Evolutionary conservation across 768 basidiomycete species (phyloP), one percentile per base, ranked within the genome.

Genomic region (Pisolithus orientalis): DNA sequence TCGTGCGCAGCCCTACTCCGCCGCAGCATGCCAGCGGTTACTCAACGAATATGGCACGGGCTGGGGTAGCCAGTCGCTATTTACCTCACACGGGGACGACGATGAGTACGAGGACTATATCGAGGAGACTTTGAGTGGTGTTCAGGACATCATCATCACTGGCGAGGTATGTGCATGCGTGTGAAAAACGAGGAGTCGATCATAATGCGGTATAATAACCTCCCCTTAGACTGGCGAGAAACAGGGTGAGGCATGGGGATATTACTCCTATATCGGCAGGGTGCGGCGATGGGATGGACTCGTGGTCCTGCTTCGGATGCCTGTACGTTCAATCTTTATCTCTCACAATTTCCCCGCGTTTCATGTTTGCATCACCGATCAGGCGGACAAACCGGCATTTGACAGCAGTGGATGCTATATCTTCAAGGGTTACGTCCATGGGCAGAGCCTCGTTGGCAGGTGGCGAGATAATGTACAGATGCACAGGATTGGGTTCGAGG

Each of bases 221-320:
- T 45, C 44, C 46, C 47, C 49, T 47, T 48, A 78, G 79, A 77
- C 75, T 21, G 65, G 68, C 44, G 67, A 71, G 57, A 67, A 60
- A 49, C 70, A 76, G 32, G 75, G 74, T 4, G 71, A 70, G 24
- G 78, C 77, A 24, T 80, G 79, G 79, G 78, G 79, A 5, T 66
- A 74, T 52, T 71, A 68, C 57, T 69, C 63, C 16, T 70, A 75
- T 47, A 61, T 76, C 53, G 78, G 79, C n/a, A 65, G 78, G 62
- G 68, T 80, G 52, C 67, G 77, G 29, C 66, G 67, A 34, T 80
- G 79, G 77, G 79, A 80, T 60, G 79, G 78, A 3, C 58, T 79
- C 27, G 60, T 78, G 6, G 72, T 72, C 39, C 65, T 80, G 43
- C 65, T 78, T 34, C 74, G 76, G 31, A 66, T 67, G 52, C 70